Conservation (phyloP, 2,329 filamentous ascomycete genomes). For the Xylariaceae sp. region DNA sequence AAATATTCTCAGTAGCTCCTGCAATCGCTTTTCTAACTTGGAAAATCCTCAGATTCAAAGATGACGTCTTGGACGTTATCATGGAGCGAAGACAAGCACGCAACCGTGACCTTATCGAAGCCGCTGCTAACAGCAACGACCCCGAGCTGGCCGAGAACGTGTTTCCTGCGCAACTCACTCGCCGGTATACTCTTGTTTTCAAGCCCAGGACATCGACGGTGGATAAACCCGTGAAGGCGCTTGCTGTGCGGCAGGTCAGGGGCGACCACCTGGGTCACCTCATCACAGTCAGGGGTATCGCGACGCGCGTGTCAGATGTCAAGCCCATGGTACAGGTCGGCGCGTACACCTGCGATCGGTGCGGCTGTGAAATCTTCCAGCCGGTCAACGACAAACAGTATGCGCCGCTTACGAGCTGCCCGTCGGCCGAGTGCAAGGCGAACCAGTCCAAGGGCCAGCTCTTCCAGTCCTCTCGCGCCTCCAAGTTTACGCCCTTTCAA, state of each 20-base stretch:
- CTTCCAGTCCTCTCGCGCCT: constrained; percentile 89
- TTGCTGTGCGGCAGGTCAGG: constrained; percentile 89
- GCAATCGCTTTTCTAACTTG: constrained; percentile 19
- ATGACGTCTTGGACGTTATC: constrained; percentile 93
- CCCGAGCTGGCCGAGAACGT: constrained; percentile 63
- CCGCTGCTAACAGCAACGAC: constrained; percentile 61
- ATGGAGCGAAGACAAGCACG: constrained; percentile 85
- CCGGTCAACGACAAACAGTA: constrained; percentile 88
- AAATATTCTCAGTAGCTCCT: background rate
- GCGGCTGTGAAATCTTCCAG: constrained; percentile 96
- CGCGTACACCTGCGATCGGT: constrained; percentile 94
- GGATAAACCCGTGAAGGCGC: constrained; percentile 55
- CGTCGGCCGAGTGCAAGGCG: constrained; percentile 79
- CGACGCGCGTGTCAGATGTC: constrained; percentile 92
- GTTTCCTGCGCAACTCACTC: constrained; percentile 86
- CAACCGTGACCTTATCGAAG: constrained; percentile 69
- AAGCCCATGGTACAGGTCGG: constrained; percentile 98
- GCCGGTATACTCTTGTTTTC: constrained; percentile 93
- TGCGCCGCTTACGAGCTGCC: constrained; percentile 78
- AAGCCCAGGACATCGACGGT: constrained; percentile 76
- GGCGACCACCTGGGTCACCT: constrained; percentile 89
- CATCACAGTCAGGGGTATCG: constrained; percentile 90
- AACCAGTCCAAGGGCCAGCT: constrained; percentile 93
- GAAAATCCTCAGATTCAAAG: constrained; percentile 72
- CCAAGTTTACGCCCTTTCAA: constrained; percentile 95